A percentile compares a stretch with the other conserved stretches of the same genome.
phyloP scores from a whole-genome alignment of 148 eudicot species.

The Arctostaphylos glauca region DNA sequence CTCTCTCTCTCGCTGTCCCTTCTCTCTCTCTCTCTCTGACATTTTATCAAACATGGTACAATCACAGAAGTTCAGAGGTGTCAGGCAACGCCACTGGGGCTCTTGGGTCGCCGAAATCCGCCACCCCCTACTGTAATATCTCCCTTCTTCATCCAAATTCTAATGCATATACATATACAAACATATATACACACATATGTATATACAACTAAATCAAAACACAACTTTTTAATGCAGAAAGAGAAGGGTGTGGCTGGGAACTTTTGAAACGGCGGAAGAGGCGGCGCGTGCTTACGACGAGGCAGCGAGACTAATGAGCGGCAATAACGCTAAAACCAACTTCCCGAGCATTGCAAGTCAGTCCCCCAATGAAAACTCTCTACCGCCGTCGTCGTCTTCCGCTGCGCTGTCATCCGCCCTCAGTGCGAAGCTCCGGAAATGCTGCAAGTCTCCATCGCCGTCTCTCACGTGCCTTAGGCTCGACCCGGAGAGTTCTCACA shows the following conservation, averaged over 20 bases:
- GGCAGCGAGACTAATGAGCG: constrained; percentile 32
- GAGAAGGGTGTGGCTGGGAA: constrained; percentile 36
- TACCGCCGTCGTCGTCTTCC: neutral
- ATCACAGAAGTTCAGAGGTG: constrained; percentile 68
- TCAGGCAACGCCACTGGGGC: constrained; percentile 75
- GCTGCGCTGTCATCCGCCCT: constrained; percentile 18
- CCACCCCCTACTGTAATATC: constrained; percentile 53
- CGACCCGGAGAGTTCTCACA: constrained; percentile 31
- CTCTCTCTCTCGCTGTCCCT: neutral
- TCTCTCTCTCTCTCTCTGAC: neutral
- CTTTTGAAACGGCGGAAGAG: constrained; percentile 31
- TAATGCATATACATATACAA: neutral
- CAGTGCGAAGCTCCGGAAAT: constrained; percentile 30
- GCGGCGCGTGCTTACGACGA: constrained; percentile 37
- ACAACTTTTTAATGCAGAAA: constrained; percentile 13
- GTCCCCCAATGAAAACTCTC: neutral
- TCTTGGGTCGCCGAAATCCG: constrained; percentile 74
- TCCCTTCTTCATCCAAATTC: too few species aligned
- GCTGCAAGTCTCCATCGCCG: constrained; percentile 29
- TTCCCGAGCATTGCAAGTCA: constrained; percentile 14
- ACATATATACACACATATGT: neutral
- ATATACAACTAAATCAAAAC: too few species aligned
- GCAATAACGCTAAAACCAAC: constrained; percentile 34
- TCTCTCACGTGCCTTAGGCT: constrained; percentile 39
- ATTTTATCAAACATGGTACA: constrained; percentile 34